Percentiles rank a stretch among this genome's conserved stretches.
These are phyloP conservation scores for Myxozyma neglecta DNA, from an alignment of 805 yeast species.

Conservation along the genomic window DNA sequence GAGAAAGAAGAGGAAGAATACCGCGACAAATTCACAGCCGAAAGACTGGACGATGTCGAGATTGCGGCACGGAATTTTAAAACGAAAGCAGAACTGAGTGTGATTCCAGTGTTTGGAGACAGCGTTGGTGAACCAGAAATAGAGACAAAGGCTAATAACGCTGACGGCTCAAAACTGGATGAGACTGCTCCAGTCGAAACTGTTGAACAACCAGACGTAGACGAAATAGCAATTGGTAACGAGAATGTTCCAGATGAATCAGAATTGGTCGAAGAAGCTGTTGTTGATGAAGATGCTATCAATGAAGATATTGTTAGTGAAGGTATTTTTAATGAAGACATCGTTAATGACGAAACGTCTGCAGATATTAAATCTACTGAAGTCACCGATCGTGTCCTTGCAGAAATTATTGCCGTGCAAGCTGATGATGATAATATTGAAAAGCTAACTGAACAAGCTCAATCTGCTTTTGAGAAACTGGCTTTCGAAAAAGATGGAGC, in stretches of 20 bases:
- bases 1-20: neutral
- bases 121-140: neutral
- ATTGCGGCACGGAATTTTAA: neutral
- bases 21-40: neutral
- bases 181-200: too few relatives aligned
- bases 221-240: too few relatives aligned
- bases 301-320: neutral
- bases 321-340: neutral
- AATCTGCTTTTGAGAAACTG: neutral
- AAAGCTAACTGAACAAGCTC: neutral
- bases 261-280: neutral
- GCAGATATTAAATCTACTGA: neutral
- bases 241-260: neutral
- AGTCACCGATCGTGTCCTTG: neutral
- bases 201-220: too few relatives aligned
- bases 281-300: neutral
- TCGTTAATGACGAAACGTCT: neutral
- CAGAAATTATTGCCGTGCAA: neutral
- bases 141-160: neutral
- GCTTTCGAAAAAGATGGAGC: neutral
- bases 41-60: neutral
- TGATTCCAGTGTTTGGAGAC: neutral
- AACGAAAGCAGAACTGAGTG: neutral
- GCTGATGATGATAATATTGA: neutral
- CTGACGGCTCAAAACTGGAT: too few relatives aligned